Conservation (phyloP, 2,329 filamentous ascomycete genomes). For the Curvularia sp. region DNA sequence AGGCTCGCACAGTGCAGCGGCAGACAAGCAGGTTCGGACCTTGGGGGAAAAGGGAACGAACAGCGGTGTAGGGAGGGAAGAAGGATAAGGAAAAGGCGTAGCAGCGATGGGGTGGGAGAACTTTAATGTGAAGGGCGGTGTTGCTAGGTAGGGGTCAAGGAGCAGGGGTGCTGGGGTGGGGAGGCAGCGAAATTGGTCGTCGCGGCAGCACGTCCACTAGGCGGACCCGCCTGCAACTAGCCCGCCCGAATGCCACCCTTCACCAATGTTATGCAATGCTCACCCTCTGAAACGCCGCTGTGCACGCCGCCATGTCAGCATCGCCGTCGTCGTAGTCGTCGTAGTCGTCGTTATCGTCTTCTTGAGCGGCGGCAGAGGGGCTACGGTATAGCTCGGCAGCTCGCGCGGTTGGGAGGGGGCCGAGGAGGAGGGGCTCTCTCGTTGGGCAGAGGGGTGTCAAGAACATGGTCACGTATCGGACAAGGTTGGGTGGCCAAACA, state of each 20-base stretch:
- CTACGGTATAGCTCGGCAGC: not conserved
- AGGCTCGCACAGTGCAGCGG: slow-evolving; percentile 41
- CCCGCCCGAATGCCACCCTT: slow-evolving; percentile 39
- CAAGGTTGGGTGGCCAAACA: slow-evolving; percentile 24
- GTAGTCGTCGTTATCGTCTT: too few relatives aligned
- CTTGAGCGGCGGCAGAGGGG: not conserved
- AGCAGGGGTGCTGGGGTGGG: slow-evolving; percentile 43
- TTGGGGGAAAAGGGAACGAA: slow-evolving; percentile 31
- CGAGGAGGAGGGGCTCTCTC: not conserved
- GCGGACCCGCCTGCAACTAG: slow-evolving; percentile 41
- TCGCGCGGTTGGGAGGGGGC: not conserved
- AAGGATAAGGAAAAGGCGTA: slow-evolving; percentile 39
- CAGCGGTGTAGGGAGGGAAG: slow-evolving; percentile 43
- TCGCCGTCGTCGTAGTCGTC: too few relatives aligned
- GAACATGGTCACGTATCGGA: slow-evolving; percentile 27
- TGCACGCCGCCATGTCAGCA: slow-evolving; percentile 36
- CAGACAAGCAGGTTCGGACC: slow-evolving; percentile 41
- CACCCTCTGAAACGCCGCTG: slow-evolving; percentile 38
- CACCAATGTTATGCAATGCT: slow-evolving; percentile 43
- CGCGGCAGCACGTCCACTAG: slow-evolving; percentile 42
- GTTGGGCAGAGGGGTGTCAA: slow-evolving; percentile 3
- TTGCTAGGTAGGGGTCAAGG: slow-evolving; percentile 44
- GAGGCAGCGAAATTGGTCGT: slow-evolving; percentile 44
- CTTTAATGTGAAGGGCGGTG: slow-evolving; percentile 47
- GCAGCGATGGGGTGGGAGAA: slow-evolving; percentile 40